phyloP scores from a whole-genome alignment of 306 rosid genomes.

The Pyrus betulifolia region DNA sequence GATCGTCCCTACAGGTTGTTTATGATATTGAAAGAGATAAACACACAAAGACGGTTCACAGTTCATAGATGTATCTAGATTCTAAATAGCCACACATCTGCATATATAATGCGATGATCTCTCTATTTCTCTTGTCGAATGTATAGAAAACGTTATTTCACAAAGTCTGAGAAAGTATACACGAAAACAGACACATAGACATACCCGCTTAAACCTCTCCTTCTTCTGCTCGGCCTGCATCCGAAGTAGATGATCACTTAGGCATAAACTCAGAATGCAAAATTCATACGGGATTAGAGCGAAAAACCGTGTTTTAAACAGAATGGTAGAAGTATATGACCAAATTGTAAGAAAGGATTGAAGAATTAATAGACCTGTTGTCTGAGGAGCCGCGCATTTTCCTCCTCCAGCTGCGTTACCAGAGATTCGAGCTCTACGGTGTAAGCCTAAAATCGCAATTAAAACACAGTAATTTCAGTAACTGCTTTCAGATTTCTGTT shows the following conservation, averaged over 20 bases:
- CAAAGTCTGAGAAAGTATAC: not conserved
- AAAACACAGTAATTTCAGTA: not conserved
- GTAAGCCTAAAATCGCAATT: constrained; percentile 50
- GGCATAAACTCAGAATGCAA: not conserved
- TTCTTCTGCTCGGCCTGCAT: constrained; percentile 59
- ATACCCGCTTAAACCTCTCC: constrained; percentile 57
- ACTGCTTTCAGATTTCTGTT: not conserved
- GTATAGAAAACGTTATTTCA: constrained; percentile 2
- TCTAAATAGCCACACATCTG: not conserved
- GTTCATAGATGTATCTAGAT: not conserved
- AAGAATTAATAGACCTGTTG: constrained; percentile 49
- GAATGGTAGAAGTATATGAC: not conserved
- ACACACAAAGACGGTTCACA: not conserved
- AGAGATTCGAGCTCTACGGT: constrained; percentile 66
- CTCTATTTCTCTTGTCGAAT: not conserved
- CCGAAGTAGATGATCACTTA: constrained; percentile 18
- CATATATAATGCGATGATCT: not conserved
- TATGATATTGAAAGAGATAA: not conserved
- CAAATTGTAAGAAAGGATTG: not conserved
- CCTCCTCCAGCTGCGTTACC: constrained; percentile 66
- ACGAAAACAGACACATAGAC: not conserved
- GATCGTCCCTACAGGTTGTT: too few species aligned
- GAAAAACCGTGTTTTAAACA: not conserved
- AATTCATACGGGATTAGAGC: not conserved
- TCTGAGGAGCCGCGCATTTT: constrained; percentile 43